Percentiles rank a stretch among this genome's conserved stretches.
Evolutionary conservation across 768 basidiomycete genomes (phyloP).

Genomic region (Coprinopsis marcescibilis): DNA sequence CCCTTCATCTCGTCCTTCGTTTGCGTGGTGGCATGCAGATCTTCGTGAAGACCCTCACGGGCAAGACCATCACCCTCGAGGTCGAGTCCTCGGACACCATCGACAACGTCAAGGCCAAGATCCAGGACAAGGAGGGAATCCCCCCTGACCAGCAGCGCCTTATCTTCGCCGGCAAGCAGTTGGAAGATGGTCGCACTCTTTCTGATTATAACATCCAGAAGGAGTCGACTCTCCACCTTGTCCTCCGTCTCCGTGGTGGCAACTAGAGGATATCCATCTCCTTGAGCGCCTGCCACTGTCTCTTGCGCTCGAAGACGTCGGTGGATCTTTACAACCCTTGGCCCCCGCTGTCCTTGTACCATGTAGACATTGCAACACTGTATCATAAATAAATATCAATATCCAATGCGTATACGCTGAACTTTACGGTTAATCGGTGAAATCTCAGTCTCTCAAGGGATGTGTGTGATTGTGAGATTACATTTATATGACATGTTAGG

Average conservation of each 20-base stretch:
- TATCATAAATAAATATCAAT: too few relatives aligned
- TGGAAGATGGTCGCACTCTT: conserved; percentile 73
- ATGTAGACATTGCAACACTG: too few relatives aligned
- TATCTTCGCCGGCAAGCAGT: conserved; percentile 78
- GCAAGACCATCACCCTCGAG: conserved; percentile 72
- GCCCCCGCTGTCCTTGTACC: too few relatives aligned
- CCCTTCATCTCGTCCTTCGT: conserved; percentile 69
- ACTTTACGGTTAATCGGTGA: too few relatives aligned
- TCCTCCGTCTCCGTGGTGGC: conserved; percentile 80
- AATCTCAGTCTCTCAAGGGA: too few relatives aligned
- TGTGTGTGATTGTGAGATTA: neutral
- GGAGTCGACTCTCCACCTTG: conserved; percentile 67
- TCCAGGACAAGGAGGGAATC: conserved; percentile 78
- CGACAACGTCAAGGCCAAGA: conserved; percentile 73
- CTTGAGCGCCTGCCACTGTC: too few relatives aligned
- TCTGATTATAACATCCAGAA: conserved; percentile 78
- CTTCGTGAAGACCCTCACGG: conserved; percentile 67
- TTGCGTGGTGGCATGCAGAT: conserved; percentile 71
- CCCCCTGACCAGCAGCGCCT: conserved; percentile 74
- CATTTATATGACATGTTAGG: neutral
- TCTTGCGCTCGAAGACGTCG: too few relatives aligned
- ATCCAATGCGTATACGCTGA: too few relatives aligned
- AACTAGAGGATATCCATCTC: too few relatives aligned
- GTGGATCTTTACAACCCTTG: too few relatives aligned
- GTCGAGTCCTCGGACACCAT: conserved; percentile 74